phyloP scores from a whole-genome alignment of 371 early-diverging fungal genomes.

The Zychaea mexicana region DNA sequence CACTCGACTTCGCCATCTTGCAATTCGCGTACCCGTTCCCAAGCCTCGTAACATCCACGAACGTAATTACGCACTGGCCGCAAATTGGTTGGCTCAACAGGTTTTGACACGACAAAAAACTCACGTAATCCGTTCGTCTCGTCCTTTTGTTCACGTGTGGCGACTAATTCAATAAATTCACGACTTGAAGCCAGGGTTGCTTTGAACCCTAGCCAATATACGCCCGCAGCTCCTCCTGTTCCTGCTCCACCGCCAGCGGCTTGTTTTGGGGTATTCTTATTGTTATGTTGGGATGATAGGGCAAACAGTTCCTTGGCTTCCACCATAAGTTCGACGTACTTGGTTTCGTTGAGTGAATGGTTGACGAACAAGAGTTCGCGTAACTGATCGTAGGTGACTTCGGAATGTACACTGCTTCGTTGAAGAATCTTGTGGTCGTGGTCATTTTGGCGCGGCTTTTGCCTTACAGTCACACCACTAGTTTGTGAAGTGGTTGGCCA shows the following conservation, averaged over 20 bases:
- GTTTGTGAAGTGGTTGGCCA: conserved; percentile 1
- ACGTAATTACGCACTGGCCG: conserved; percentile 15
- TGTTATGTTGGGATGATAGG: background rate
- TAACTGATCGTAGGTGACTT: conserved; percentile 18
- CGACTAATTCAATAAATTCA: conserved; percentile 36
- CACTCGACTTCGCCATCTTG: conserved; percentile 26
- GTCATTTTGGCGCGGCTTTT: background rate
- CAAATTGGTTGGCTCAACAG: conserved; percentile 8
- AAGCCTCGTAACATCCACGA: conserved; percentile 31
- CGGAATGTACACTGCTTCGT: conserved; percentile 15
- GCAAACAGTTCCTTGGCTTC: conserved; percentile 16
- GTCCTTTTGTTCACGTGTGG: conserved; percentile 12
- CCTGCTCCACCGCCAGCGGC: no score
- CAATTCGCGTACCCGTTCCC: conserved; percentile 28
- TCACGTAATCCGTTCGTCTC: conserved; percentile 4
- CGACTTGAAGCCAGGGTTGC: conserved; percentile 22
- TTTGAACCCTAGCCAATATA: conserved; percentile 33
- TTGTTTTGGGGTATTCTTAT: background rate
- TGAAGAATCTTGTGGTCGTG: conserved; percentile 18
- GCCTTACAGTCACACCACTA: background rate
- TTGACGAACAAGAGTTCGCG: conserved; percentile 18
- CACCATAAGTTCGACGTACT: conserved; percentile 21
- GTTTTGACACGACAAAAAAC: conserved; percentile 31
- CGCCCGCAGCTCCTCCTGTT: conserved; percentile 16
- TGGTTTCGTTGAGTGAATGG: conserved; percentile 21